Percentiles rank a stretch among this genome's conserved stretches.
Conservation (phyloP, 2,329 filamentous ascomycete genomes). For the Periconia macrospinosa region DNA sequence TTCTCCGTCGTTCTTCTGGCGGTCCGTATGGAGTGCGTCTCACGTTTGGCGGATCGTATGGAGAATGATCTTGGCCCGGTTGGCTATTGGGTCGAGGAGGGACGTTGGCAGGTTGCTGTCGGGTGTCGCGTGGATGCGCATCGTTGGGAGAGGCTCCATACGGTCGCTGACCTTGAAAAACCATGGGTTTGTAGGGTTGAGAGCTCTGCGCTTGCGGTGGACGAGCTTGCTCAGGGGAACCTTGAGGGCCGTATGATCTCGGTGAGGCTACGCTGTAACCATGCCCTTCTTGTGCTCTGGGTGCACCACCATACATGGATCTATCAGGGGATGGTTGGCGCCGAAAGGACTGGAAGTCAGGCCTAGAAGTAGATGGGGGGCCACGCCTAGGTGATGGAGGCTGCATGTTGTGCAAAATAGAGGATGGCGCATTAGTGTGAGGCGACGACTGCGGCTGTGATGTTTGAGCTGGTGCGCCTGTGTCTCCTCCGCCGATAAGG, state of each 20-base stretch:
- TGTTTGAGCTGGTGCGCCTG: conserved; percentile 40
- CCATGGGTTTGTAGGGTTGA: conserved; percentile 38
- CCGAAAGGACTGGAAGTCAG: conserved; percentile 40
- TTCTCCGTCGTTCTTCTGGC: conserved; percentile 37
- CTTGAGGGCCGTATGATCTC: conserved; percentile 36
- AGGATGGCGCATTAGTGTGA: conserved; percentile 39
- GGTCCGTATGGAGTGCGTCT: conserved; percentile 31
- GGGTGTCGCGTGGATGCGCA: conserved; percentile 21
- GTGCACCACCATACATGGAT: conserved; percentile 25
- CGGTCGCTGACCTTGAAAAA: conserved; percentile 31
- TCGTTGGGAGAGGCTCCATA: conserved; percentile 37
- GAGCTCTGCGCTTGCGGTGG: conserved; percentile 32
- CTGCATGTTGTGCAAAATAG: conserved; percentile 47
- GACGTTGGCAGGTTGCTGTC: conserved; percentile 25
- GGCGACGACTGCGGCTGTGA: conserved; percentile 55
- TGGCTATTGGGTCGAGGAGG: conserved; percentile 44
- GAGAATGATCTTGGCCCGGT: conserved; percentile 23
- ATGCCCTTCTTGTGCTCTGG: conserved; percentile 32
- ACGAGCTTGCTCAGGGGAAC: conserved; percentile 39
- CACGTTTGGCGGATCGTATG: conserved; percentile 27
- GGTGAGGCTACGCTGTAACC: conserved; percentile 35
- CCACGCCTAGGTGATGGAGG: conserved; percentile 49
- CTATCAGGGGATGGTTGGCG: conserved; percentile 43
- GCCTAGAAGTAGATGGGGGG: conserved; percentile 29
- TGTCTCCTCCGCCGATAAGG: conserved; percentile 62